phyloP scores from a whole-genome alignment of 202 grass and related monocot species.

The Schoenoplectus triqueter region DNA sequence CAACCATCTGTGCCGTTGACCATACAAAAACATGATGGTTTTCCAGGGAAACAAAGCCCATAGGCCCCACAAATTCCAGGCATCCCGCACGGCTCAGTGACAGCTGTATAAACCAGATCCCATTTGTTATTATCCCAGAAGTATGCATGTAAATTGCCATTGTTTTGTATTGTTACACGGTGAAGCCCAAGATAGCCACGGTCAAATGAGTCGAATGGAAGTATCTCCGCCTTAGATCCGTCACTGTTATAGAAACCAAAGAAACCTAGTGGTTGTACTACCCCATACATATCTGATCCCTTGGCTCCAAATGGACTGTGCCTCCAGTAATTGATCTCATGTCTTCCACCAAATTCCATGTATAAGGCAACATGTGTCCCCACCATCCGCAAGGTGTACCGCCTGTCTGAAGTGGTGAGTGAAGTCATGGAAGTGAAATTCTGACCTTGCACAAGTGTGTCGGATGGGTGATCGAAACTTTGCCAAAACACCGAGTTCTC shows the following conservation, averaged over 20 bases:
- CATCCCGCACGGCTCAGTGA: conserved; percentile 54
- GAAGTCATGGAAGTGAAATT: conserved; percentile 59
- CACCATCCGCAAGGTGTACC: conserved; percentile 53
- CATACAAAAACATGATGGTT: conserved; percentile 58
- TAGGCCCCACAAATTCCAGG: conserved; percentile 72
- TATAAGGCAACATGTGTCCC: conserved; percentile 50
- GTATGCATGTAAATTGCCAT: conserved; percentile 82
- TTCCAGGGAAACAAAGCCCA: conserved; percentile 58
- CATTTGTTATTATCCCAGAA: conserved; percentile 68
- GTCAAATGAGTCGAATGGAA: conserved; percentile 70
- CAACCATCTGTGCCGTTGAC: conserved; percentile 44
- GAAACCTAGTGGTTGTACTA: conserved; percentile 60
- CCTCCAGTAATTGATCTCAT: conserved; percentile 58
- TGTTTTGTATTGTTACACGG: conserved; percentile 65
- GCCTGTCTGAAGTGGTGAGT: conserved; percentile 50
- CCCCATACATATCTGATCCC: conserved; percentile 51
- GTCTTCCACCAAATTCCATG: conserved; percentile 58
- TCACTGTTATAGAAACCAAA: conserved; percentile 62
- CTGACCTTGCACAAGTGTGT: conserved; percentile 73
- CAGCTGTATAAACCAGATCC: conserved; percentile 57
- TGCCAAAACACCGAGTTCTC: conserved; percentile 46
- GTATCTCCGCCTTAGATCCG: conserved; percentile 44
- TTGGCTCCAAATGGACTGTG: conserved; percentile 43
- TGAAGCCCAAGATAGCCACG: conserved; percentile 53
- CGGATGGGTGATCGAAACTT: conserved; percentile 66